phyloP scores from a whole-genome alignment of 306 rosid species.

The Trichosanthes cucumerina region DNA sequence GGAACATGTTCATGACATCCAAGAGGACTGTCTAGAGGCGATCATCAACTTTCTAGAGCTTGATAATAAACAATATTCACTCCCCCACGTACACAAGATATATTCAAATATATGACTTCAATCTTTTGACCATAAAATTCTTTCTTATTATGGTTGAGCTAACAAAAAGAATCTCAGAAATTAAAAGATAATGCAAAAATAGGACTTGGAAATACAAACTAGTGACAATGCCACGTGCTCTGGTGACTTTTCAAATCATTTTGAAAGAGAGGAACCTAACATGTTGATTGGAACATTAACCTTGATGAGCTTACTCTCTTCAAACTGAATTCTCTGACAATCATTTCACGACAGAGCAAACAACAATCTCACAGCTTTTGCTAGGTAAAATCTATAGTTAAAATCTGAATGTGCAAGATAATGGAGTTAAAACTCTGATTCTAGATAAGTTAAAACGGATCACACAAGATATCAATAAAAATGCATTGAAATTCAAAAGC shows the following conservation, averaged over 20 bases:
- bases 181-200: background rate
- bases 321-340: background rate
- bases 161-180: background rate
- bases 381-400: background rate
- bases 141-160: background rate
- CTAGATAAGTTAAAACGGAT: background rate
- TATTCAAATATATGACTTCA: background rate
- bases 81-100: background rate
- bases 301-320: background rate
- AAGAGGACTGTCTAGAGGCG: background rate
- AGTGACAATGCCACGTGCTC: background rate
- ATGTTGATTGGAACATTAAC: background rate
- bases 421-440: background rate
- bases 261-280: background rate
- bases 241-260: background rate
- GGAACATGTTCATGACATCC: background rate
- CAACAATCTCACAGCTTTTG: background rate
- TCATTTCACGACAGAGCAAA: background rate
- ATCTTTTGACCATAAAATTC: background rate
- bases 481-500: background rate
- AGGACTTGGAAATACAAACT: background rate
- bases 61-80: background rate
- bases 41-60: background rate
- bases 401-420: background rate
- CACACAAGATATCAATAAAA: background rate